Evolutionary conservation across 2,329 filamentous ascomycete species (phyloP), one percentile per base, ranked within the genome.

Genomic region (Aspergillus sp.): DNA sequence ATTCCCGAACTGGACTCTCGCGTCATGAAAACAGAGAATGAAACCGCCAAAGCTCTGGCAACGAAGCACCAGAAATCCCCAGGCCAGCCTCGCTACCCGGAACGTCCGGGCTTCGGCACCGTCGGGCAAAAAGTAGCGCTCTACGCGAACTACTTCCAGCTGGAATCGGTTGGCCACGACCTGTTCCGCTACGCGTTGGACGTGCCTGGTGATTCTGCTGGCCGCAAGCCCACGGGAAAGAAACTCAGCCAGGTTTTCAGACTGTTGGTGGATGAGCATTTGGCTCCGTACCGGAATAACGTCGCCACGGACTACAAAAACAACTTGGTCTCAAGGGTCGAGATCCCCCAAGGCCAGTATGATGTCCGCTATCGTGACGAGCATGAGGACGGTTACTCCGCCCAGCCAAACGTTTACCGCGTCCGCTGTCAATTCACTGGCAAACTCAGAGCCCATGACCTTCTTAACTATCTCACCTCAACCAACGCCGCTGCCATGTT

Each of bases 231-330:
- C 3, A 33, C 51, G 25, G 64, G 63, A 32, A 58, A 58, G 20
- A 71, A 67, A 49, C 66, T 58, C 22, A 60, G 61, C 26, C 64
- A 65, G 4, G 54, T 74, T 4, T 55, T 76, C 11, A 52, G 68
- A 11, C 45, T 69, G 14, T 43, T 77, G 12, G 41, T 66, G 11
- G 54, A 63, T 32, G 48, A 60, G 38, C 42, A 61, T 39, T 50
- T 61, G 43, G 4, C 44, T 2, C 15, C 47, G n/a, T 27, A 48
- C 11, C 39, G 39, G 16, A 42, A 40, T 7, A 35, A 41, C 22
- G 53, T 67, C 29, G 60, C 61, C 1, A 60, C 60, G 0, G 64
- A 67, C 36, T 63, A 54, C 31, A 53, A 49, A 13, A 56, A 59
- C 1, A 64, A 49, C 1, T 32, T 66, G 4, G 44, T 67, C 26